A percentile compares a stretch with the other conserved stretches of the same genome.
Evolutionary conservation across 257 asterid genomes (phyloP).

Genomic region (Linaria vulgaris): DNA sequence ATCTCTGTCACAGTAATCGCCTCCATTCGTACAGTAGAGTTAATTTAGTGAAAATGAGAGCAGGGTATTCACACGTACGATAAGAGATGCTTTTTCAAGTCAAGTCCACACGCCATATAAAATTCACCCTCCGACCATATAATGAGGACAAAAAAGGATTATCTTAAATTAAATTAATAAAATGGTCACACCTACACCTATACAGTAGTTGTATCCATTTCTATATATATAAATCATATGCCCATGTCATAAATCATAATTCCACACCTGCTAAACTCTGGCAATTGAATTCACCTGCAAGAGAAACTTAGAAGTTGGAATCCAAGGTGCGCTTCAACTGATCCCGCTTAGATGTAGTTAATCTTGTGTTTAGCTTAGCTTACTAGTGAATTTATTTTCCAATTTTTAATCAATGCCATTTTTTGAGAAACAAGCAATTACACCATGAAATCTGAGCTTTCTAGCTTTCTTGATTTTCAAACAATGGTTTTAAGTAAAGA

Average conservation of each 20-base stretch:
- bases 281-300: not conserved
- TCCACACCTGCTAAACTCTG: not conserved
- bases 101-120: slow-evolving; percentile 19
- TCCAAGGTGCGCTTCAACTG: slow-evolving; percentile 6
- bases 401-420: not conserved
- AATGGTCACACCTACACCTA: not conserved
- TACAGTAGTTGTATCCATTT: not conserved
- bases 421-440: not conserved
- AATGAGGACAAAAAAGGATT: not conserved
- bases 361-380: not conserved
- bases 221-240: not conserved
- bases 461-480: not conserved
- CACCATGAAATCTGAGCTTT: not conserved
- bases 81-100: not conserved
- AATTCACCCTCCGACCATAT: slow-evolving; percentile 27
- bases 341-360: not conserved
- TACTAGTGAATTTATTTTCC: not conserved
- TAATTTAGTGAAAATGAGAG: not conserved
- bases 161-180: slow-evolving; percentile 8
- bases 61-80: slow-evolving; percentile 29
- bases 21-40: slow-evolving; percentile 26
- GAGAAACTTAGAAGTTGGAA: not conserved
- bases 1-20: not conserved
- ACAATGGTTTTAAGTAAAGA: not conserved
- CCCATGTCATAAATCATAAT: not conserved